Base-by-base conservation (phyloP, 768 basidiomycete genomes). In the Mycena vitilis region DNA sequence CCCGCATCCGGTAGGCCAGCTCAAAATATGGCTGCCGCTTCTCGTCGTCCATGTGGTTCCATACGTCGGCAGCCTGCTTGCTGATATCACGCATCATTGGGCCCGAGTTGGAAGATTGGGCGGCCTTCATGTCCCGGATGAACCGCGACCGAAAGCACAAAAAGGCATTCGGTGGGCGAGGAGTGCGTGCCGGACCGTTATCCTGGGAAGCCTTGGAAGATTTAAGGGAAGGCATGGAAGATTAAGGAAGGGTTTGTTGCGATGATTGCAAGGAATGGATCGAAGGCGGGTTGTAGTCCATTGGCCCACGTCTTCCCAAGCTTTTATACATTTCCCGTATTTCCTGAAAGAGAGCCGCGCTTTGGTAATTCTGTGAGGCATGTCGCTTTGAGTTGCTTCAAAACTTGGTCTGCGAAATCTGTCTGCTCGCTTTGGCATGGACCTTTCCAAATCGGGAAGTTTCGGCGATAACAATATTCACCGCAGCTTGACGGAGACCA, bases 101-200 rank as follows among this genome's bases (percentile, higher is more conserved):
- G 25, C 30, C 48, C 36, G 30, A 30, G 30, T 44, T 66, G 6
- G 40, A 12, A n/a, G 51, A 36, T 30, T 25, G 12, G 25, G 11
- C 7, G 4, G 22, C 34, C 42, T 58, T 63, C 44, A 52, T 40
- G 0, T 68, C 56, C 34, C 44, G 57, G 23, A 63, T n/a, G 36
- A 58, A 59, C 13, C 36, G 57, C 13, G 67, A 63, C n/a, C 67
- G 60, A 61, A 68, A 68, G 61, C 60, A 63, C 5, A 68, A 0
- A 22, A 68, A 68, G 3, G 67, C 48, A 15, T 68, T 68, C 34
- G 67, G 56, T 25, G 67, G 67, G 20, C 67, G 67, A 9, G 67
- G 61, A n/a, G 52, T 45, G 23, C 34, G 61, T 10, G 51, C 49
- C 16, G 58, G 23, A n/a, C 34, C 22, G 9, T 34, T 51, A 13